A percentile compares a stretch with the other conserved stretches of the same genome.
Evolutionary conservation across 495 filamentous ascomycete species (phyloP).

Genomic region (Astrocystis sublimbata): DNA sequence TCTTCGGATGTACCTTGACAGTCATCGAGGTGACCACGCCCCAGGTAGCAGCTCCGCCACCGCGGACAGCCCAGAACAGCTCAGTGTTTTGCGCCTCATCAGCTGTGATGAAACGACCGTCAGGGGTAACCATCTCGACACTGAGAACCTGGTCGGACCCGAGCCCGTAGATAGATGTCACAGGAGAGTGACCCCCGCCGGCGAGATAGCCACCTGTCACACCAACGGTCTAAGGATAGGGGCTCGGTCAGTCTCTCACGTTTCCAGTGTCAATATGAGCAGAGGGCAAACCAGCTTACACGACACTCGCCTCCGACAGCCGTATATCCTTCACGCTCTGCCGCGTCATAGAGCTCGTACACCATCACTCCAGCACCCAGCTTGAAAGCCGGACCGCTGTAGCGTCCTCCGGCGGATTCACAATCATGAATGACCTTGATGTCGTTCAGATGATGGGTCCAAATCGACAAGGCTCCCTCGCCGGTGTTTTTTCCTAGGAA

Average conservation of each 20-base stretch:
- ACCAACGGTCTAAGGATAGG: conserved; percentile 55
- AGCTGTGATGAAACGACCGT: conserved; percentile 56
- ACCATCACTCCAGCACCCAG: conserved; percentile 49
- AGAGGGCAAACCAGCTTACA: no score
- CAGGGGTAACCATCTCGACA: conserved; percentile 56
- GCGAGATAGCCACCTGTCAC: conserved; percentile 48
- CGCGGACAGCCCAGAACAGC: conserved; percentile 65
- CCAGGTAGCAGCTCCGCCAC: conserved; percentile 60
- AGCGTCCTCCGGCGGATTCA: conserved; percentile 43
- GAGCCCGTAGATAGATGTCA: conserved; percentile 47
- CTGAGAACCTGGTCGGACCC: conserved; percentile 55
- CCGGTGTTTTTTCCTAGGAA: background rate
- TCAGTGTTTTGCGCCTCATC: conserved; percentile 49
- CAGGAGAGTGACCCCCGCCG: conserved; percentile 53
- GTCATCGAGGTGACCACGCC: conserved; percentile 57
- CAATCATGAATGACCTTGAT: conserved; percentile 33
- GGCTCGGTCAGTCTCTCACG: no score
- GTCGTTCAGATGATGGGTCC: background rate
- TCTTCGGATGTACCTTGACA: no score
- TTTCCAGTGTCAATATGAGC: no score
- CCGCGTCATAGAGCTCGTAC: conserved; percentile 46
- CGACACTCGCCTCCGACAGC: no score
- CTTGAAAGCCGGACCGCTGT: conserved; percentile 49
- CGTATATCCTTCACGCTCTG: conserved; percentile 36
- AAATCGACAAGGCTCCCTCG: background rate